Evolutionary conservation across 495 filamentous ascomycete genomes (phyloP), one percentile per base, ranked within the genome.

Genomic region (Podospora fimiseda): DNA sequence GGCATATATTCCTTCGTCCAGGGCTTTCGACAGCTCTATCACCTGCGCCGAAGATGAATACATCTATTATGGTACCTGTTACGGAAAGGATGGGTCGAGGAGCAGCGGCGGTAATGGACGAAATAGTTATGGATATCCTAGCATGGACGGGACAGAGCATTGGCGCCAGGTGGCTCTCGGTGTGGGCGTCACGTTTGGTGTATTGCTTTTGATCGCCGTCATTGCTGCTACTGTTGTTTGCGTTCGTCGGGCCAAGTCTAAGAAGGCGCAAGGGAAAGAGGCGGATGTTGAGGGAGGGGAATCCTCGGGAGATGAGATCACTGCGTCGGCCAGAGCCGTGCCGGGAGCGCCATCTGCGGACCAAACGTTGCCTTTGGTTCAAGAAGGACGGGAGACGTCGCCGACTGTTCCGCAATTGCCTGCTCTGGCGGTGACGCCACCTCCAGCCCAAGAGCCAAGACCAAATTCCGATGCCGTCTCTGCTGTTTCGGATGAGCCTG

Each of bases 1-100:
- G n/a, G 63, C 66, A 19, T n/a, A 46, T 0, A 58, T 62, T 6
- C 70, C 70, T 1, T 61, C 55, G 9, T 56, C 69, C 0, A 49
- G 58, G 3, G 2, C 36, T 6, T 61, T 57, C n/a, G n/a, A n/a
- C n/a, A n/a, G n/a, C n/a, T n/a, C n/a, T n/a, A n/a, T n/a, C n/a
- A n/a, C n/a, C n/a, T n/a, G n/a, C n/a, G n/a, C n/a, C n/a, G n/a
- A n/a, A n/a, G n/a, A n/a, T n/a, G n/a, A n/a, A n/a, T n/a, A n/a
- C n/a, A n/a, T n/a, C n/a, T n/a, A n/a, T n/a, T n/a, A n/a, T n/a
- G n/a, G n/a, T n/a, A n/a, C n/a, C n/a, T n/a, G n/a, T n/a, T n/a
- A n/a, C n/a, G n/a, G n/a, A n/a, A n/a, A n/a, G n/a, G n/a, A n/a
- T n/a, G n/a, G n/a, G n/a, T n/a, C n/a, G n/a, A n/a, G n/a, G n/a